Evolutionary conservation across 2,329 filamentous ascomycete genomes (phyloP).

Genomic region (Aureobasidium sp.): DNA sequence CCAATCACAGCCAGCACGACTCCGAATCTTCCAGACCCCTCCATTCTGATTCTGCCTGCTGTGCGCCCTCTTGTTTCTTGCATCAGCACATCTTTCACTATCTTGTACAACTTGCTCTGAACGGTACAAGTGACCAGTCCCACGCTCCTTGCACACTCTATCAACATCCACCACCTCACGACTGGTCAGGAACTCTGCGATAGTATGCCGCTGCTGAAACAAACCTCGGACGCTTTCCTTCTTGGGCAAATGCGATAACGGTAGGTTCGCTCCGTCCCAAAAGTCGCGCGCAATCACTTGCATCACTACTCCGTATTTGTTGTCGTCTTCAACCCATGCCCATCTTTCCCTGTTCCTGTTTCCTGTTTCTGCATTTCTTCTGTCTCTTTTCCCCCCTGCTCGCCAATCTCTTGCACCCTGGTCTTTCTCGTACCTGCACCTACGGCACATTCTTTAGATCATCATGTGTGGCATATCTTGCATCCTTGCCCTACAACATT

Average conservation of each 20-base stretch:
- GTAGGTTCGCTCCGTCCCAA: not conserved
- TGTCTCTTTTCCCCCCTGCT: not conserved
- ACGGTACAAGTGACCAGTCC: not conserved
- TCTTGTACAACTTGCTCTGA: not conserved
- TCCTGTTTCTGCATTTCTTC: not conserved
- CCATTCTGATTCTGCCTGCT: not conserved
- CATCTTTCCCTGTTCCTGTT: not conserved
- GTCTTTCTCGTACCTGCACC: conserved; percentile 9
- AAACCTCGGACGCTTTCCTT: not conserved
- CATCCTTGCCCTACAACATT: conserved; percentile 21
- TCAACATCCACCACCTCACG: not conserved
- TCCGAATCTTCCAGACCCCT: conserved; percentile 13
- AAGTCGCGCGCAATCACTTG: not conserved
- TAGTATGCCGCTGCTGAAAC: conserved; percentile 7
- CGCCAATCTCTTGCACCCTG: not conserved
- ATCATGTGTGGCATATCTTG: conserved; percentile 29
- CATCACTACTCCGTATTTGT: not conserved
- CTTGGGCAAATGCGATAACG: conserved; percentile 2
- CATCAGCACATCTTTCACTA: not conserved
- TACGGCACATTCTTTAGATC: not conserved
- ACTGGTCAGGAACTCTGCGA: not conserved
- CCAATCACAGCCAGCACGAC: not conserved
- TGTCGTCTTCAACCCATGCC: too few relatives aligned
- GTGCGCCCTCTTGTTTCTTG: not conserved
- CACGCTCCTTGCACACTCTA: not conserved